Conservation (phyloP, 495 filamentous ascomycete genomes). For the Hyaloscypha bicolor region DNA sequence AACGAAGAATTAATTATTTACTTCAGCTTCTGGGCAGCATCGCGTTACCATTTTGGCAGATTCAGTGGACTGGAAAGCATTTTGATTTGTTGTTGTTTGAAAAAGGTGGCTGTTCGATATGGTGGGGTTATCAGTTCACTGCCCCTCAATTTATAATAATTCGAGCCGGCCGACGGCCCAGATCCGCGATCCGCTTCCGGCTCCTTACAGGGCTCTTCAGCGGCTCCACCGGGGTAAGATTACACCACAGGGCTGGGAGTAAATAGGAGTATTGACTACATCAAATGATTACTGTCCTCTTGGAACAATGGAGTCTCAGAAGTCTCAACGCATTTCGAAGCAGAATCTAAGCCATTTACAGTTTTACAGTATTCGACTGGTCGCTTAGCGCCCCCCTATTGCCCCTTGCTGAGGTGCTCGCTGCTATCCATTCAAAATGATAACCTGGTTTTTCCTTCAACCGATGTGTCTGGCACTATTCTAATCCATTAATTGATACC, state of each 20-base stretch:
- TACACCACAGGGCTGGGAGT: not conserved
- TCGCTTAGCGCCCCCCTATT: not conserved
- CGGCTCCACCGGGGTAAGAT: not conserved
- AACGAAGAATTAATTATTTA: conserved; percentile 12
- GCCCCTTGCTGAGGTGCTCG: not conserved
- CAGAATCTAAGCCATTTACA: no score
- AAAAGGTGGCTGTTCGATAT: not conserved
- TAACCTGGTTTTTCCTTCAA: not conserved
- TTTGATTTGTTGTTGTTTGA: not conserved
- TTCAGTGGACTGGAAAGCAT: conserved; percentile 58
- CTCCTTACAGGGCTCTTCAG: not conserved
- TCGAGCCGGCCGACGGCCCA: not conserved
- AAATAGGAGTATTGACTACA: no score
- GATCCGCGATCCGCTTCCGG: not conserved
- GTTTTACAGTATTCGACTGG: no score
- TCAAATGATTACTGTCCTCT: not conserved
- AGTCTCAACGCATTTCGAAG: no score
- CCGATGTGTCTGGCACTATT: not conserved
- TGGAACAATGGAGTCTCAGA: not conserved
- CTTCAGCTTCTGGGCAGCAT: conserved; percentile 8
- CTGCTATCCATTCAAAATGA: no score
- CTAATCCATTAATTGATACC: not conserved
- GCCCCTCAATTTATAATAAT: not conserved
- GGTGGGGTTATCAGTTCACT: not conserved
- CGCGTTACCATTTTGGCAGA: conserved; percentile 77